Evolutionary conservation across 768 basidiomycete genomes (phyloP).

Genomic region (Kwoniella sp.): DNA sequence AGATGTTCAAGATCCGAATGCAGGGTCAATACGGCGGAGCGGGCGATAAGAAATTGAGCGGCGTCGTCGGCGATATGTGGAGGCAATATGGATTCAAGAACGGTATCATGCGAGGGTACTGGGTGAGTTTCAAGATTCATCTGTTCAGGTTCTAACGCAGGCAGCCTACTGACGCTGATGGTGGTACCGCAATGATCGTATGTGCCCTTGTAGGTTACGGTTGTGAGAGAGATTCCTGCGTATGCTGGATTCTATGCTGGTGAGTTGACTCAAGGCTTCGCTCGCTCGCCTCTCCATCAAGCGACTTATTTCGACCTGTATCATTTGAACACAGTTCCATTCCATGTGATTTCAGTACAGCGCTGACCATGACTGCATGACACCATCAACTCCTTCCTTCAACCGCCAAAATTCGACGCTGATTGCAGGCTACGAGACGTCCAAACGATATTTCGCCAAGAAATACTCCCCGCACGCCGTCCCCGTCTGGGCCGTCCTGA

Average conservation of each 20-base stretch:
- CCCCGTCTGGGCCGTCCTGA: slow-evolving; percentile 38
- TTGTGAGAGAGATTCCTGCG: slow-evolving; percentile 91
- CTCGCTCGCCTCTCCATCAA: neutral
- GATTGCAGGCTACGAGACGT: slow-evolving; percentile 82
- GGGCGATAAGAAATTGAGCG: slow-evolving; percentile 74
- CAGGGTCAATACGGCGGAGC: slow-evolving; percentile 85
- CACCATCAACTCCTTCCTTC: slow-evolving; percentile 11
- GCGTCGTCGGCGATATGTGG: slow-evolving; percentile 81
- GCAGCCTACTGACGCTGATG: no score
- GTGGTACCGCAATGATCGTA: no score
- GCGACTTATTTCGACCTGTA: neutral
- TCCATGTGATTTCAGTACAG: slow-evolving; percentile 58
- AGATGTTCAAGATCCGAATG: slow-evolving; percentile 99
- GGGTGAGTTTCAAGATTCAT: slow-evolving; percentile 63
- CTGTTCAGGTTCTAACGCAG: no score
- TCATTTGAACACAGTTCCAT: slow-evolving; percentile 59
- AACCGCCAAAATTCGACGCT: neutral
- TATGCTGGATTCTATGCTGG: slow-evolving; percentile 75
- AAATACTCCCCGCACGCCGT: slow-evolving; percentile 16
- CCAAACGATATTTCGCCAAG: slow-evolving; percentile 72
- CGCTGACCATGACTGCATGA: neutral
- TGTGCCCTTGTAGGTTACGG: slow-evolving; percentile 67
- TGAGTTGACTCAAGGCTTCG: slow-evolving; percentile 27
- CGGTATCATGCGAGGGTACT: slow-evolving; percentile 96
- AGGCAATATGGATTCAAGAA: slow-evolving; percentile 76